Conservation (phyloP, 2,329 filamentous ascomycete genomes). For the Amphichorda felina region DNA sequence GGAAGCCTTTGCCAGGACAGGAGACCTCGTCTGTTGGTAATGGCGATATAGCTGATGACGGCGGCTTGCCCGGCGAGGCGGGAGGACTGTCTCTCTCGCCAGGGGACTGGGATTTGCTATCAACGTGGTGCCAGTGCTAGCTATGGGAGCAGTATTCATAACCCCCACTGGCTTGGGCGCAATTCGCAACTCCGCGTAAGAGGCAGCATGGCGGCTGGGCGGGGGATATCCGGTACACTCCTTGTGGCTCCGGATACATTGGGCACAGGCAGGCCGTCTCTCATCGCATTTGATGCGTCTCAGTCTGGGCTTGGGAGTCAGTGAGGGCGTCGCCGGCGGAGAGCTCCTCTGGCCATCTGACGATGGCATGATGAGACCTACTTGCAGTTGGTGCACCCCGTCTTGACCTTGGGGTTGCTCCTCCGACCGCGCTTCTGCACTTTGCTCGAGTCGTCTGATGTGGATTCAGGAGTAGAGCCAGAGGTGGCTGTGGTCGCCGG, state of each 20-base stretch:
- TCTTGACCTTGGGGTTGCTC: conserved; percentile 53
- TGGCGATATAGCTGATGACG: conserved; percentile 5
- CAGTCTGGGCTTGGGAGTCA: conserved; percentile 26
- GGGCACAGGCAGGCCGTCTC: conserved; percentile 44
- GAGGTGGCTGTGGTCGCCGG: background rate
- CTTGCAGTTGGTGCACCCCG: conserved; percentile 58
- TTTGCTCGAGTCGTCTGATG: background rate
- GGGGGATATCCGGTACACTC: conserved; percentile 51
- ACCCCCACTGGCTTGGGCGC: conserved; percentile 30
- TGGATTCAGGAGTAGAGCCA: background rate
- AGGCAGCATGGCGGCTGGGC: conserved; percentile 33
- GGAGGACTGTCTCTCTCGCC: conserved; percentile 12
- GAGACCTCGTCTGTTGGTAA: background rate
- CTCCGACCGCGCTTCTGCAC: conserved; percentile 30
- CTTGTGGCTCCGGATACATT: conserved; percentile 48
- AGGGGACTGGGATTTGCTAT: background rate
- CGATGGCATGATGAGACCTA: conserved; percentile 28
- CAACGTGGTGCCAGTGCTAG: background rate
- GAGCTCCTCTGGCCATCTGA: background rate
- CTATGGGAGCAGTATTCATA: background rate
- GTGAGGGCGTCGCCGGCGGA: conserved; percentile 3
- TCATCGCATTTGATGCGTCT: conserved; percentile 58
- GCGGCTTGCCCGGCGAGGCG: conserved; percentile 17
- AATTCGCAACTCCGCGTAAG: conserved; percentile 34
- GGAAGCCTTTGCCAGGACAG: background rate